Percentiles rank a stretch among this genome's conserved stretches.
Conservation (phyloP, 1,284 basidiomycete genomes). For the Boletus semigastroideus region DNA sequence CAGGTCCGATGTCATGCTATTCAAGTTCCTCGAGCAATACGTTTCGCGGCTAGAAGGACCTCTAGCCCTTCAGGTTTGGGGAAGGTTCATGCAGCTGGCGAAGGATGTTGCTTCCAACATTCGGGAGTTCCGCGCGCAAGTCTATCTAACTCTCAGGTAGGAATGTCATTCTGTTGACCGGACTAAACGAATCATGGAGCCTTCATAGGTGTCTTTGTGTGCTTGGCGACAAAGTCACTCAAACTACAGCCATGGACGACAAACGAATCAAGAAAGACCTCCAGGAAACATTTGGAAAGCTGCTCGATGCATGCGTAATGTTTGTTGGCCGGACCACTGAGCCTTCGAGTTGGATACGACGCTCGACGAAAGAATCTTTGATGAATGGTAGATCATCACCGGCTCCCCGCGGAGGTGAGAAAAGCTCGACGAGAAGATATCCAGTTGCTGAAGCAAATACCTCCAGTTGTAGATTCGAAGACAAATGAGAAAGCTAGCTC, state of each 20-base stretch:
- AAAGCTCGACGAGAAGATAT: not conserved
- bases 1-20: constrained; percentile 68
- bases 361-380: constrained; percentile 59
- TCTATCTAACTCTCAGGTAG: constrained; percentile 75
- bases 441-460: constrained; percentile 1
- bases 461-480: constrained; percentile 38
- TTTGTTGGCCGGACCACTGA: constrained; percentile 78
- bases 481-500: constrained; percentile 57
- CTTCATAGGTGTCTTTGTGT: constrained; percentile 71
- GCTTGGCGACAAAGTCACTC: constrained; percentile 81
- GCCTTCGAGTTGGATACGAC: constrained; percentile 76
- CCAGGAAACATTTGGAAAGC: constrained; percentile 86
- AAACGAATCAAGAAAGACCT: constrained; percentile 86
- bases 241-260: constrained; percentile 90
- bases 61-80: constrained; percentile 90
- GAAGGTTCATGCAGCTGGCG: constrained; percentile 72
- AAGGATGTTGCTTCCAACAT: constrained; percentile 73
- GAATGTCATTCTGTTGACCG: constrained; percentile 12
- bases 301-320: constrained; percentile 79
- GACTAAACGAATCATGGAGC: constrained; percentile 15
- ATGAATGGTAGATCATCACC: constrained; percentile 72
- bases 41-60: constrained; percentile 84
- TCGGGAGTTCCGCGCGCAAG: constrained; percentile 65
- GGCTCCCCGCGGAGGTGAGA: constrained; percentile 47
- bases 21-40: constrained; percentile 89